Evolutionary conservation across 78 protist genomes (phyloP).

Genomic region (Emiliania huxleyi): DNA sequence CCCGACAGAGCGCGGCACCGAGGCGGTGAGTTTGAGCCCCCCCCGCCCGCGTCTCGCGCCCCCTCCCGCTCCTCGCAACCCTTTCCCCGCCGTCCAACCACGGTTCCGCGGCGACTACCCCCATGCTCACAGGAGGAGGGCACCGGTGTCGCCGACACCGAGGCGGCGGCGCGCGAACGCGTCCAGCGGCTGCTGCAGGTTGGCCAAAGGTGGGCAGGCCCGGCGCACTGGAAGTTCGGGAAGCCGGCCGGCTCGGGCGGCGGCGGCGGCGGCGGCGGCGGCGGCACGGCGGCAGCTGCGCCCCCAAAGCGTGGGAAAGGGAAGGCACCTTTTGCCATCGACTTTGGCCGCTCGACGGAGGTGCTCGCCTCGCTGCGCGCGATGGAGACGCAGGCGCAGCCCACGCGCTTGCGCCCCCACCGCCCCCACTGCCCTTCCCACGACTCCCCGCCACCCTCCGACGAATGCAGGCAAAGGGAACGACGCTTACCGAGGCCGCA

Average conservation of each 20-base stretch:
- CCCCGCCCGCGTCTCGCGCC: too few species aligned
- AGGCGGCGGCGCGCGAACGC: neutral
- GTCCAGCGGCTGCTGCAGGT: neutral
- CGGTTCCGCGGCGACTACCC: too few species aligned
- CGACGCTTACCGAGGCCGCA: neutral
- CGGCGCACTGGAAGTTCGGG: constrained; percentile 37
- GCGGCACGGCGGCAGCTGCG: neutral
- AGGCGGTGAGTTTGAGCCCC: too few species aligned
- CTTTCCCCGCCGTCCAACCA: too few species aligned
- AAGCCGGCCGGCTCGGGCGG: neutral
- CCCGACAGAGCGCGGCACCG: too few species aligned
- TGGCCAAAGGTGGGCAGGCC: constrained; percentile 14
- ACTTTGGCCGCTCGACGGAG: neutral
- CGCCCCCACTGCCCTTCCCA: too few species aligned
- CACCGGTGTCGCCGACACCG: too few species aligned
- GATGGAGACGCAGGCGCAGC: neutral
- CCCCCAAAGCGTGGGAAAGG: neutral
- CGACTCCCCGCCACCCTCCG: too few species aligned
- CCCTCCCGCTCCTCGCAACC: too few species aligned
- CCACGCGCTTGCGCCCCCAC: too few species aligned
- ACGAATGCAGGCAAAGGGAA: neutral
- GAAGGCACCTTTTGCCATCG: neutral
- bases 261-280: neutral
- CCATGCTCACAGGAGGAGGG: too few species aligned
- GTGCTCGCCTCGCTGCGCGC: neutral